Conservation (phyloP, 2,329 filamentous ascomycete species). For the Fusarium stilboides region DNA sequence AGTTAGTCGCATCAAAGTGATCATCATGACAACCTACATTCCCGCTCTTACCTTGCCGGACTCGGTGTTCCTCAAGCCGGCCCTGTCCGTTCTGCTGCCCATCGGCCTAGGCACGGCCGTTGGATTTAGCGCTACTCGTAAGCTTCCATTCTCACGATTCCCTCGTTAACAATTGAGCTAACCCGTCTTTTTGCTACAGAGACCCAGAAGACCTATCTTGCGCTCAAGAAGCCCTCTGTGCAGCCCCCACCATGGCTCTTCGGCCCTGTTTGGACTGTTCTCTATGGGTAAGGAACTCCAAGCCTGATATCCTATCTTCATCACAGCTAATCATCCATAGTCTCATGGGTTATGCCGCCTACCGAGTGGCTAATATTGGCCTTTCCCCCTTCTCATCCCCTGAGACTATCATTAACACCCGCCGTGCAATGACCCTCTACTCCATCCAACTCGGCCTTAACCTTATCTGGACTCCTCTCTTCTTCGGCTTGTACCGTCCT, state of each 20-base stretch:
- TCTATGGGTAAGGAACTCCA: slow-evolving; percentile 67
- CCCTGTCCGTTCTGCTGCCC: slow-evolving; percentile 82
- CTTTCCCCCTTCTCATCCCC: slow-evolving; percentile 70
- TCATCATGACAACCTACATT: slow-evolving; percentile 83
- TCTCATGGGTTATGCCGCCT: slow-evolving; percentile 90
- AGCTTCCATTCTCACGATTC: slow-evolving; percentile 49
- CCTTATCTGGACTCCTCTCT: slow-evolving; percentile 91
- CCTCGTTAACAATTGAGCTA: slow-evolving; percentile 4
- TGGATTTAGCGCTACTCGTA: slow-evolving; percentile 78
- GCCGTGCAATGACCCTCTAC: slow-evolving; percentile 84
- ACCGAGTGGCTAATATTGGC: slow-evolving; percentile 79
- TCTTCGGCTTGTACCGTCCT: slow-evolving; percentile 84
- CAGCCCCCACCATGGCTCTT: slow-evolving; percentile 74
- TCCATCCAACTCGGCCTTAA: slow-evolving; percentile 89
- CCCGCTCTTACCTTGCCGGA: slow-evolving; percentile 83
- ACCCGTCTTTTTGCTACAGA: slow-evolving; percentile 56
- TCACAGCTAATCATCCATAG: slow-evolving; percentile 43
- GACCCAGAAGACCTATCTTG: slow-evolving; percentile 74
- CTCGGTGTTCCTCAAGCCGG: slow-evolving; percentile 79
- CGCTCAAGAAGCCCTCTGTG: slow-evolving; percentile 77
- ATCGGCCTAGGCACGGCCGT: slow-evolving; percentile 80
- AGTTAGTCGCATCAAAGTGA: not conserved
- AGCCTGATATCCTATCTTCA: not conserved
- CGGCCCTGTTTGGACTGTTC: slow-evolving; percentile 75
- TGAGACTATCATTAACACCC: slow-evolving; percentile 70